Conservation (phyloP, 1,139 yeast species). For the Nakaseomyces delphensis region DNA sequence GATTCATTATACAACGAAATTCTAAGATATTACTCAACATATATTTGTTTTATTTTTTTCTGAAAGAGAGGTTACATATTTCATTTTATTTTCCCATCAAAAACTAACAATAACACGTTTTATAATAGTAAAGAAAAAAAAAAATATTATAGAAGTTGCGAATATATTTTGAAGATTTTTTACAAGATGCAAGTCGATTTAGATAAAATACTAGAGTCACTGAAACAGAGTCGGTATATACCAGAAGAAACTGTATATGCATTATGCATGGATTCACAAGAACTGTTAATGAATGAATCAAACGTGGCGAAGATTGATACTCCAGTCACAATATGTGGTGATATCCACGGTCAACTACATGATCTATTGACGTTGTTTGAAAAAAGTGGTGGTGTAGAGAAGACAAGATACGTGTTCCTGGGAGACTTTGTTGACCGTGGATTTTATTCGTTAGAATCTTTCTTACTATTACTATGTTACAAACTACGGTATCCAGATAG, state of each 20-base stretch:
- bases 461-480: slow-evolving; percentile 66
- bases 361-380: slow-evolving; percentile 80
- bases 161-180: no score
- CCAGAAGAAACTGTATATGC: slow-evolving; percentile 74
- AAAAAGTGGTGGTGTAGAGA: slow-evolving; percentile 78
- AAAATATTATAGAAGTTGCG: no score
- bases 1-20: no score
- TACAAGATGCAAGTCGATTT: slow-evolving; percentile 18
- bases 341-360: slow-evolving; percentile 95
- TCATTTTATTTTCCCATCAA: background rate
- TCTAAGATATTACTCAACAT: no score
- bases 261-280: slow-evolving; percentile 86
- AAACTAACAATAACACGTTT: no score
- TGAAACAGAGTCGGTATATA: slow-evolving; percentile 72
- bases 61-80: no score
- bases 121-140: no score
- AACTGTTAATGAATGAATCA: slow-evolving; percentile 79
- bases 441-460: slow-evolving; percentile 87
- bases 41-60: no score
- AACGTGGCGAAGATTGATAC: slow-evolving; percentile 93
- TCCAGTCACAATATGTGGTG: slow-evolving; percentile 98
- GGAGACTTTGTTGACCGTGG: slow-evolving; percentile 95
- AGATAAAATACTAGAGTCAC: slow-evolving; percentile 43
- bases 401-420: slow-evolving; percentile 39
- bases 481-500: slow-evolving; percentile 91